Conservation (phyloP, 495 filamentous ascomycete species). For the Aspergillus panamensis region DNA sequence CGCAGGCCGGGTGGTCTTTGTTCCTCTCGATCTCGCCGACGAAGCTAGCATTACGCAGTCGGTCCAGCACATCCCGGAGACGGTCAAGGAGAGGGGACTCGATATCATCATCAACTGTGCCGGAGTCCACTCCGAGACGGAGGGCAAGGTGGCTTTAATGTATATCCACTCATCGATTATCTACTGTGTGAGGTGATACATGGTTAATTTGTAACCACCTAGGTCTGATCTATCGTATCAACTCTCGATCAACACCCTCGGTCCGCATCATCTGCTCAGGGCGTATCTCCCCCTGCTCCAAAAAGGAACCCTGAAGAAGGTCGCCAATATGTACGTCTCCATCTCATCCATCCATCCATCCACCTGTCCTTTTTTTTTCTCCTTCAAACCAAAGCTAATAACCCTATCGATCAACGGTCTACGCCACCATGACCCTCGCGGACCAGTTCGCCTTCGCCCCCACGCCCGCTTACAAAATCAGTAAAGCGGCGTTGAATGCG, state of each 20-base stretch:
- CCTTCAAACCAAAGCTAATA: too few species aligned
- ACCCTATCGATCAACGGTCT: constrained; percentile 25
- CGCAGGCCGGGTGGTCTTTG: constrained; percentile 33
- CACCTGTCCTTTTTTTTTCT: too few species aligned
- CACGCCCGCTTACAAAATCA: constrained; percentile 46
- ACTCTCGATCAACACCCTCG: constrained; percentile 38
- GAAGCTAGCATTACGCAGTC: constrained; percentile 36
- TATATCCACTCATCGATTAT: constrained; percentile 1
- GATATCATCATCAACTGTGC: constrained; percentile 50
- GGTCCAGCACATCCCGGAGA: constrained; percentile 27
- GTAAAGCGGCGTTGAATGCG: constrained; percentile 45
- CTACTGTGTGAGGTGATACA: too few species aligned
- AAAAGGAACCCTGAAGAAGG: constrained; percentile 37
- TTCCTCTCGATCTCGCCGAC: constrained; percentile 40
- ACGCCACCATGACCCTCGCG: constrained; percentile 33
- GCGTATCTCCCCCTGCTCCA: constrained; percentile 38
- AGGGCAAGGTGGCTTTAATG: constrained; percentile 24
- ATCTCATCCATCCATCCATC: too few species aligned
- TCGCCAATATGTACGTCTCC: constrained; percentile 41
- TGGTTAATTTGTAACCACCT: too few species aligned
- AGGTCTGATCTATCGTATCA: constrained; percentile 32
- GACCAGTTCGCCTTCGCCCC: constrained; percentile 20
- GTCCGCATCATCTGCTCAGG: constrained; percentile 35
- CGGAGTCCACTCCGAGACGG: constrained; percentile 24
- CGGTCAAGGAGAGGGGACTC: constrained; percentile 32